Evolutionary conservation across 441 rosid species (phyloP), one percentile per base, ranked within the genome.

Genomic region (Biscutella laevigata): DNA sequence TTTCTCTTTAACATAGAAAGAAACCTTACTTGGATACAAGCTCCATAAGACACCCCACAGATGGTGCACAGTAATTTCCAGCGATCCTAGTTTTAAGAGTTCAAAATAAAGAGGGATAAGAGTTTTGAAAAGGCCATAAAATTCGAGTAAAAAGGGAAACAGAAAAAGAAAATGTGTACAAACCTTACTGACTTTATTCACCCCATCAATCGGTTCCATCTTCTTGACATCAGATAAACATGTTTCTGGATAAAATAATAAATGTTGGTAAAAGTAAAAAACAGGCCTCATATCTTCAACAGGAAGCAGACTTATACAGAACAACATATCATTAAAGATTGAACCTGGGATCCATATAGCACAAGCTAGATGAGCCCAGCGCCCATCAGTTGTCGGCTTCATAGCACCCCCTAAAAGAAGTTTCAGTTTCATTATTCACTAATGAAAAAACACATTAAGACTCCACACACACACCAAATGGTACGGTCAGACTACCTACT

Each of bases 341-440:
- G 37, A 57, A 89, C 99, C 99, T 66, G 99, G 99, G 66, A 94
- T 94, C 99, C 99, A 89, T 70, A 94, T 94, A 49, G 99, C 97
- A 78, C 99, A 94, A 36, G 99, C 90, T 74, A 89, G 71, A 76
- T 94, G 99, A 61, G 97, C 96, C 99, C 99, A 94, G 16, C 86
- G 83, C 26, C 87, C 95, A 69, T 94, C 96, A 42, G 86, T 78
- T 16, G 99, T 86, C 43, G 90, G 99, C 74, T 94, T 94, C 97
- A 94, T 86, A 24, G 96, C 96, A 57, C 99, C 99, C 13, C 97
- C 99, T 89, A 34, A 39, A 59, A 39, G 34, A 63, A 60, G 49
- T 38, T 58, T 35, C 62, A n/a, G n/a, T n/a, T n/a, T n/a, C 15
- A 41, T 61, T 57, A 29, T 57, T 57, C 41, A 36, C 48, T 45